A percentile compares a stretch with the other conserved stretches of the same genome.
These are phyloP conservation scores for Vitellaria paradoxa DNA, from an alignment of 179 eudicot species.

Conservation along the genomic window DNA sequence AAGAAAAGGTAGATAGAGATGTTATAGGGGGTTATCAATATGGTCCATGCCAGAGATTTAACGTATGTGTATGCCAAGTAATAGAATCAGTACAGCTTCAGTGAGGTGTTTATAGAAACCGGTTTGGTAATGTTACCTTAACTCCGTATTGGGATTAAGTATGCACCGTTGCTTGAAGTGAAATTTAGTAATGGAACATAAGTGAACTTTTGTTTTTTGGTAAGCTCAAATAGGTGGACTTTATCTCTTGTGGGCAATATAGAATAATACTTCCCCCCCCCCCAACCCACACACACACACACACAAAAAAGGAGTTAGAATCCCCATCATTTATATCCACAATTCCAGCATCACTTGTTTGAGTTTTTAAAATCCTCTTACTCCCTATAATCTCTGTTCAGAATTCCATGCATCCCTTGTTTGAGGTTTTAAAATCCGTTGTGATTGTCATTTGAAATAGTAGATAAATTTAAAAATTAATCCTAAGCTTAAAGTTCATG, in stretches of 20 bases:
- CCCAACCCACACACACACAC: too few relatives aligned
- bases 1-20: neutral
- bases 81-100: neutral
- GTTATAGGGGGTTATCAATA: neutral
- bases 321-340: neutral
- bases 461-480: too few relatives aligned
- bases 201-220: neutral
- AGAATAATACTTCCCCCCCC: too few relatives aligned
- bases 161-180: neutral
- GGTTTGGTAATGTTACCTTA: neutral
- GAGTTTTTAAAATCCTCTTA: too few relatives aligned
- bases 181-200: neutral
- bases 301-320: too few relatives aligned
- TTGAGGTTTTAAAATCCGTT: too few relatives aligned
- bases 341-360: too few relatives aligned
- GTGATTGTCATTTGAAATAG: too few relatives aligned
- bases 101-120: neutral
- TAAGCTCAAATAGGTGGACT: neutral
- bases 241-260: neutral
- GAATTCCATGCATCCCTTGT: too few relatives aligned
- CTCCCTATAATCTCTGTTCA: too few relatives aligned
- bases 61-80: neutral
- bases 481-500: too few relatives aligned
- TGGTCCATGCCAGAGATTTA: neutral
- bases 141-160: neutral